Evolutionary conservation across 345 rosid genomes (phyloP).

Genomic region (Moricandia arvensis): DNA sequence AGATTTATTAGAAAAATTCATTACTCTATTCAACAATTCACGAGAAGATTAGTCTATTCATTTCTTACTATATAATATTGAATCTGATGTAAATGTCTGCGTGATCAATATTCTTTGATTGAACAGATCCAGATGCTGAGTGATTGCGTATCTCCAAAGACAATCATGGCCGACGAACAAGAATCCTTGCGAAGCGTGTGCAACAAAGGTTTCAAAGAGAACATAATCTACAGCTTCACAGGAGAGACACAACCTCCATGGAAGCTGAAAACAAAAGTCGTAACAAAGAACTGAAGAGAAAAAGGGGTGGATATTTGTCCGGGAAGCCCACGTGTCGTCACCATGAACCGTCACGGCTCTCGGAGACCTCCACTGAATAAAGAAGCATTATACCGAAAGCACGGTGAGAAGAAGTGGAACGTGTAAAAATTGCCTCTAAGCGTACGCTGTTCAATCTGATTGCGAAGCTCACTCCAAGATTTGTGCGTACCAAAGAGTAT

Average conservation of each 20-base stretch:
- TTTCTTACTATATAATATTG: not conserved
- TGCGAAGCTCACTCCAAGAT: constrained; percentile 85
- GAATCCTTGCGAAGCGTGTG: constrained; percentile 83
- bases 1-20: not conserved
- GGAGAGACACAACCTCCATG: constrained; percentile 85
- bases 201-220: constrained; percentile 81
- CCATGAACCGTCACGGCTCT: constrained; percentile 80
- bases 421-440: constrained; percentile 76
- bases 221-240: constrained; percentile 76
- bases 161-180: constrained; percentile 80
- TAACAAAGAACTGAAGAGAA: constrained; percentile 67
- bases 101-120: not conserved
- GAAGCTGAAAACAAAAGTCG: constrained; percentile 71
- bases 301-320: constrained; percentile 81
- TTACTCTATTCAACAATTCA: not conserved
- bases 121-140: constrained; percentile 79
- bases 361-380: constrained; percentile 79
- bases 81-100: not conserved
- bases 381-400: constrained; percentile 71
- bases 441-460: constrained; percentile 77
- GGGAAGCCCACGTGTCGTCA: constrained; percentile 81
- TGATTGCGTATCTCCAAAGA: constrained; percentile 79
- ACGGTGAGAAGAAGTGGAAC: constrained; percentile 76
- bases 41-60: too few relatives aligned
- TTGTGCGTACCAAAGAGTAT: constrained; percentile 62